A percentile compares a stretch with the other conserved stretches of the same genome.
Conservation (phyloP, 768 basidiomycete species). For the Lactarius sp. region DNA sequence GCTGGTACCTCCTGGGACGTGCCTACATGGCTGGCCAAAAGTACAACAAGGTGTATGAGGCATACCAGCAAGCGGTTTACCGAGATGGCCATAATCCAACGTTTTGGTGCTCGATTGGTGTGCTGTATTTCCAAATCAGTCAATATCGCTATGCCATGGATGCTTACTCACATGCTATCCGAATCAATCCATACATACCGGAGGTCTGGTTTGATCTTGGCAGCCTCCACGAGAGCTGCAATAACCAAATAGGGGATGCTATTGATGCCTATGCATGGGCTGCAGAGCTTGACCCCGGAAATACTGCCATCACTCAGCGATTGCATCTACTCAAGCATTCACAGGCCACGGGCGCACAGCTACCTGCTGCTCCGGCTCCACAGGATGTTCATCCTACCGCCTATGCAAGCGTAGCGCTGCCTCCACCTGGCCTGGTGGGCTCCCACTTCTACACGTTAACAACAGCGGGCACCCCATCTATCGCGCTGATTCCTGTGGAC, state of each 20-base stretch:
- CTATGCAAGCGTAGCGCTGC: conserved; percentile 77
- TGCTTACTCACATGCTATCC: conserved; percentile 97
- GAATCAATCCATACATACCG: conserved; percentile 96
- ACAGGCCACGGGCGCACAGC: conserved; percentile 63
- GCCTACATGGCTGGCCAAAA: conserved; percentile 99
- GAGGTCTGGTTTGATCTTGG: conserved; percentile 98
- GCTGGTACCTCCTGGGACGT: conserved; percentile 97
- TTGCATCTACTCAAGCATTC: conserved; percentile 74
- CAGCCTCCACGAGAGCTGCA: conserved; percentile 94
- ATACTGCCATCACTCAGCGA: conserved; percentile 76
- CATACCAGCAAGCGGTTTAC: conserved; percentile 98
- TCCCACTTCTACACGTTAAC: conserved; percentile 56
- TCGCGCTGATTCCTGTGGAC: conserved; percentile 64
- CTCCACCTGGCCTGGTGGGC: conserved; percentile 58
- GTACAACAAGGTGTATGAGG: conserved; percentile 99
- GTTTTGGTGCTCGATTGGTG: conserved; percentile 99
- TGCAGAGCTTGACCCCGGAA: conserved; percentile 86
- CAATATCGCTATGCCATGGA: conserved; percentile 98
- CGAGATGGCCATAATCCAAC: conserved; percentile 98
- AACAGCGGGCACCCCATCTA: conserved; percentile 43
- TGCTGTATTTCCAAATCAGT: conserved; percentile 99
- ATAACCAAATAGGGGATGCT: conserved; percentile 97
- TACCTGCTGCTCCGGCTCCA: conserved; percentile 86
- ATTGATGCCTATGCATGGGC: conserved; percentile 98
- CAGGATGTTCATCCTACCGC: conserved; percentile 96